Base-by-base conservation (phyloP, 116 monocot genomes). In the Phalaenopsis hybrid region DNA sequence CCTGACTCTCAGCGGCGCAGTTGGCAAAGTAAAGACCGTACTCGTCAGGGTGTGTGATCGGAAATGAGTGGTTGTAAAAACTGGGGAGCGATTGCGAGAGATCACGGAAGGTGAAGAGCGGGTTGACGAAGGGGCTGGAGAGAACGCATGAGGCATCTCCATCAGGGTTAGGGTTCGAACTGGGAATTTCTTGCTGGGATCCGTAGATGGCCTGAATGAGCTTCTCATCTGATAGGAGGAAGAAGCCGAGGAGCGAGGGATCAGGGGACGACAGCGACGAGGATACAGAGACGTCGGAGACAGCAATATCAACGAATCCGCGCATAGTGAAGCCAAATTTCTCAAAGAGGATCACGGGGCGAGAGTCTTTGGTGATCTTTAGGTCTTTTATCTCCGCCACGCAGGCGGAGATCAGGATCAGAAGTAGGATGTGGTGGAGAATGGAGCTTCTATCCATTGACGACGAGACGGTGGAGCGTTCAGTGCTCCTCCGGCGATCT, bases 1-100 rank as follows among this genome's bases (percentile, higher is more conserved):
- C 92, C 25, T 61, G 16, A 34, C 86, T 77, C 34, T 83, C 91
- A 4, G 86, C 84, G 31, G 79, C 90, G 84, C 97, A 97, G 77
- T 86, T 88, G 81, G 89, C 94, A 82, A 94, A 97, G 84, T 90
- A 92, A 80, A 97, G 89, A 81, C 80, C 84, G 89, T 97, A 94
- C 87, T 97, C 92, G 48, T 97, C 97, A 12, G 94, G 94, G 31
- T 78, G 85, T n/a, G 83, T 79, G 82, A 97, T 87, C 50, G 94
- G 92, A 83, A 90, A 92, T 69, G 90, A 79, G 31, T 58, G 50
- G 84, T 82, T 88, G 79, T 82, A 89, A 69, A 58, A 82, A 37
- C 41, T 74, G 59, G 33, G 10, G 4, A 78, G 58, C 3, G 78
- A 57, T 7, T 59, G 74, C 18, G 74, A 12, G 78, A 96, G 87